Base-by-base conservation (phyloP, 139 green algal genomes). In the Pleodorina starrii region DNA sequence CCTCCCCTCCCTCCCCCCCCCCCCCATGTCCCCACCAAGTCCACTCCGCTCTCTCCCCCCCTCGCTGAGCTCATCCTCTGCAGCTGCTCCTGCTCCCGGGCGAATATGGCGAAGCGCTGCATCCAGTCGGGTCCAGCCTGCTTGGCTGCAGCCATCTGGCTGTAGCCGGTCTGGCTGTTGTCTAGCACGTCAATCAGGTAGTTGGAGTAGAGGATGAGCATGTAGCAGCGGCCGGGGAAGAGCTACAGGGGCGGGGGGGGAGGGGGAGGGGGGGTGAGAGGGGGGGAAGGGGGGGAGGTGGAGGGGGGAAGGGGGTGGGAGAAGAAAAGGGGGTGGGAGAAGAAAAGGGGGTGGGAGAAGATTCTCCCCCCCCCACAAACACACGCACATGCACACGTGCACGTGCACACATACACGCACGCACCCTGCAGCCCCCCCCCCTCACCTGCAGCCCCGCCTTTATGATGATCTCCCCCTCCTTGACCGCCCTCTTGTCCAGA, bases 11-110 rank as follows among this genome's bases (percentile, higher is more conserved):
- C n/a, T n/a, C n/a, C n/a, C n/a, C n/a, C n/a, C n/a, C n/a, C n/a
- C n/a, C n/a, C n/a, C n/a, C n/a, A n/a, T n/a, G n/a, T n/a, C n/a
- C 78, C 86, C 59, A 94, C 90, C 68, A 94, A 77, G 85, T 94
- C 92, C 51, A 88, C 83, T 36, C 83, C 68, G 83, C 68, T 80
- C 44, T 88, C 83, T 21, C 83, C 83, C 27, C 77, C 88, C 19
- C 68, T 35, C 25, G 90, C 92, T 40, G 46, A 46, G 46, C 71
- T 85, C 59, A 86, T 59, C 5, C 86, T 66, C 89, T 43, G 69
- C 79, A 57, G 72, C 72, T 42, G 66, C 83, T 88, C 83, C 84
- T 92, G 90, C 36, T 89, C 85, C 29, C 90, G 90, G 1, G 77
- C 78, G 59, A 93, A 94, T 74, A 94, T 90, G 63, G 63, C 77